Percentiles rank a stretch among this genome's conserved stretches.
phyloP scores from a whole-genome alignment of 495 filamentous ascomycete genomes.

The Barbatosphaeria neglecta region DNA sequence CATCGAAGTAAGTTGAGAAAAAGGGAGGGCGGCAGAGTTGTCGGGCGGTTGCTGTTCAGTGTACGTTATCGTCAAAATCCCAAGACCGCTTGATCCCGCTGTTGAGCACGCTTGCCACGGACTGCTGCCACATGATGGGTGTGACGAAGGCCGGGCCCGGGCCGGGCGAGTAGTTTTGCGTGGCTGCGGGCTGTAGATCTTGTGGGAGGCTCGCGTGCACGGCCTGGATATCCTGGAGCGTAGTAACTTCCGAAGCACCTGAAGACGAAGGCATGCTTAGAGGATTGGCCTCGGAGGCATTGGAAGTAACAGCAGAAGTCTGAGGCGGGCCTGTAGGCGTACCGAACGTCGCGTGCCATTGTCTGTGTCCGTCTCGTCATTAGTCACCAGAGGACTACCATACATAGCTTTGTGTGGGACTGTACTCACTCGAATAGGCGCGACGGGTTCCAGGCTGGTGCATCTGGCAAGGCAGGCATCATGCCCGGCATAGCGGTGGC shows the following conservation, averaged over 20 bases:
- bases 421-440: slow-evolving; percentile 81
- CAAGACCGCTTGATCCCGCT: slow-evolving; percentile 66
- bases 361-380: slow-evolving; percentile 41
- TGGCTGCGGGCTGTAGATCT: slow-evolving; percentile 40
- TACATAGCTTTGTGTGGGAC: no score
- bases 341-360: slow-evolving; percentile 89
- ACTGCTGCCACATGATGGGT: slow-evolving; percentile 93
- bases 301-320: slow-evolving; percentile 22
- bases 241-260: slow-evolving; percentile 39
- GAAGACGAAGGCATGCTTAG: slow-evolving; percentile 30
- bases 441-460: slow-evolving; percentile 78
- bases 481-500: slow-evolving; percentile 30
- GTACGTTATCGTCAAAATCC: slow-evolving; percentile 45
- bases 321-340: slow-evolving; percentile 40
- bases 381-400: no score
- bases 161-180: slow-evolving; percentile 43
- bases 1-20: no score
- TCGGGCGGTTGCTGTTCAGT: no score
- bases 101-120: slow-evolving; percentile 80
- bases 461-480: slow-evolving; percentile 54
- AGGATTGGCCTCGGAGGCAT: slow-evolving; percentile 26
- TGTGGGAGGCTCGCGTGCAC: slow-evolving; percentile 40
- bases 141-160: slow-evolving; percentile 61
- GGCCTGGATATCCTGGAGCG: slow-evolving; percentile 37
- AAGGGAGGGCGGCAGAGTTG: no score